Base-by-base conservation (phyloP, 768 basidiomycete genomes). In the Serendipita sp. region DNA sequence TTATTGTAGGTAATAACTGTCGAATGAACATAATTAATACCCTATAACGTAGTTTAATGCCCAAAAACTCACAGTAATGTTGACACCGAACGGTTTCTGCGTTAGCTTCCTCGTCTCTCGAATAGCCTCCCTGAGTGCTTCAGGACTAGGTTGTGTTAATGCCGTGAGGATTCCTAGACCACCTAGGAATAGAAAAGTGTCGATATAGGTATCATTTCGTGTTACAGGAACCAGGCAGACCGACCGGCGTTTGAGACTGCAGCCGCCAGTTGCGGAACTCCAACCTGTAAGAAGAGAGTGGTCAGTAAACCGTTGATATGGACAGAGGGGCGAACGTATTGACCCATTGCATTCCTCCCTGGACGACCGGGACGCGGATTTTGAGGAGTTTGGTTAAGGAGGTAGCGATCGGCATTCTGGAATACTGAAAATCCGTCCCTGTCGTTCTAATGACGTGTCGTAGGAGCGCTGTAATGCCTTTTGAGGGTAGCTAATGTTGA, bases 61-160 rank as follows among this genome's bases (percentile, higher is more conserved):
- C 28, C 45, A n/a, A 50, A 7, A 7, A 28, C 45, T 11, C 20
- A 50, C 45, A 0, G 89, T 92, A 66, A 91, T 81, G 69, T 92
- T 90, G 60, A 90, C 88, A 14, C 88, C 90, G 70, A 95, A 90
- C 2, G 83, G 85, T 69, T 87, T 86, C 51, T 75, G 76, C 0
- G 88, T 89, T 26, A 84, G 72, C 50, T 75, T 77, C 44, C 80
- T 77, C 3, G 89, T 90, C 71, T 94, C 85, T 24, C 81, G 79
- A 66, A 97, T 94, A 22, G 88, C 90, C 14, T 74, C 68, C 24
- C 90, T 82, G 42, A 95, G 79, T 2, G 88, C 87, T 0, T 86
- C 88, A 0, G 94, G 92, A 31, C 74, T 81, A 1, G 92, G 90
- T 69, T 95, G 90, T 3, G 92, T 90, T 26, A 96, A 77, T 1